A percentile compares a stretch with the other conserved stretches of the same genome.
These are phyloP conservation scores for Lagenaria siceraria DNA, from an alignment of 306 rosid genomes.

Conservation along the genomic window DNA sequence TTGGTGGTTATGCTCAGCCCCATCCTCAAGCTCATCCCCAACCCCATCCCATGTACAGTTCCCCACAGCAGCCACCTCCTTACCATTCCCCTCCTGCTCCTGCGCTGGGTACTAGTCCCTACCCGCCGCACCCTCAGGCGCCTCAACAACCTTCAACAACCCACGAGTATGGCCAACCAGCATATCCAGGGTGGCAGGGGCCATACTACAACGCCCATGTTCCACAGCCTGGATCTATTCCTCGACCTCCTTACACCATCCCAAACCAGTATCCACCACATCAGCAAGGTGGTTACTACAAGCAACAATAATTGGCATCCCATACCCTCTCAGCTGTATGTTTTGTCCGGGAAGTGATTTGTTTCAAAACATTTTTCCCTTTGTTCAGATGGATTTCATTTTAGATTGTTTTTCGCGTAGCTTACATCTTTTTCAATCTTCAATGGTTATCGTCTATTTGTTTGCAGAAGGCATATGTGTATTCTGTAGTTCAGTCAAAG, in stretches of 20 bases:
- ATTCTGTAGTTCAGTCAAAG: background rate
- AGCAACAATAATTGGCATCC: constrained; percentile 37
- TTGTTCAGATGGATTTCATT: background rate
- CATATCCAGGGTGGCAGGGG: constrained; percentile 97
- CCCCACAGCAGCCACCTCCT: constrained; percentile 46
- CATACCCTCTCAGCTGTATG: background rate
- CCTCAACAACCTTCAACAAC: constrained; percentile 52
- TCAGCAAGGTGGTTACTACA: constrained; percentile 81
- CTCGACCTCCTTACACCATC: constrained; percentile 79
- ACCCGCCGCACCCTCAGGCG: constrained; percentile 44
- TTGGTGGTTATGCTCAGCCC: constrained; percentile 38
- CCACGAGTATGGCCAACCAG: constrained; percentile 91
- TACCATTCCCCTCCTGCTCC: constrained; percentile 55
- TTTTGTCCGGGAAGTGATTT: background rate
- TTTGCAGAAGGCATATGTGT: background rate
- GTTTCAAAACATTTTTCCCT: background rate
- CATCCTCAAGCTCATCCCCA: constrained; percentile 44
- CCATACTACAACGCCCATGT: constrained; percentile 60
- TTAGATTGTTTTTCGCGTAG: background rate
- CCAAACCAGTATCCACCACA: constrained; percentile 72
- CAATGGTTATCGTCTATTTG: background rate
- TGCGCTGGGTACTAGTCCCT: constrained; percentile 29
- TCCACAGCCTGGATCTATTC: constrained; percentile 58
- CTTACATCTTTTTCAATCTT: background rate
- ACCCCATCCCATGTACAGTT: constrained; percentile 44